phyloP scores from a whole-genome alignment of 495 filamentous ascomycete species.

The Podospora fimiseda region DNA sequence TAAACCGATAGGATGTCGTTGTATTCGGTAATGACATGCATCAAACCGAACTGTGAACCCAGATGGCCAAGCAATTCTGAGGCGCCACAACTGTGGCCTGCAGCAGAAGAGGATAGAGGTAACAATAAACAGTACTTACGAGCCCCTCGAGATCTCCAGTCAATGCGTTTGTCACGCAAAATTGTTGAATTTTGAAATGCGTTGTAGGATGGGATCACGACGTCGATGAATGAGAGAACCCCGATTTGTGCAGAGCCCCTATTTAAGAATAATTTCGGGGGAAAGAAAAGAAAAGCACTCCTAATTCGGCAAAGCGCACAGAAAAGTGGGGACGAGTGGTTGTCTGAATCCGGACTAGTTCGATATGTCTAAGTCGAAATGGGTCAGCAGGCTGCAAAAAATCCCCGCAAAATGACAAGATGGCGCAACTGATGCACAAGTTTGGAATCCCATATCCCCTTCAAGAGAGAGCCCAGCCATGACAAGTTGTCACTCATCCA shows the following conservation, averaged over 20 bases:
- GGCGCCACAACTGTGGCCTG: too few relatives aligned
- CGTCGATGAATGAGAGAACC: too few relatives aligned
- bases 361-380: slow-evolving; percentile 3
- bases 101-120: too few relatives aligned
- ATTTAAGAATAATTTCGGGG: neutral
- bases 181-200: neutral
- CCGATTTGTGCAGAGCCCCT: too few relatives aligned
- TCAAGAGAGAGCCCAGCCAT: neutral
- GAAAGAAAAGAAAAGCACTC: neutral
- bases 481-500: neutral
- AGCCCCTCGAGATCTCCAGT: too few relatives aligned
- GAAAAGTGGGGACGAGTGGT: neutral
- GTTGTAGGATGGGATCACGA: too few relatives aligned
- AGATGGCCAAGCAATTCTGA: too few relatives aligned
- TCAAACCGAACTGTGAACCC: too few relatives aligned
- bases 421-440: slow-evolving; percentile 1
- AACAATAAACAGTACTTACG: too few relatives aligned
- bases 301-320: neutral
- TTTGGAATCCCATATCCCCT: neutral
- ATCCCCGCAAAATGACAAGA: neutral
- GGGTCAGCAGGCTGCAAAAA: slow-evolving; percentile 6
- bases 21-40: slow-evolving; percentile 4
- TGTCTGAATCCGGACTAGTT: slow-evolving; percentile 14
- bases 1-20: neutral
- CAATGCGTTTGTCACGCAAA: too few relatives aligned